Percentiles rank a stretch among this genome's conserved stretches.
These are phyloP conservation scores for Metarhizium robertsii DNA, from an alignment of 2,329 filamentous ascomycete genomes.

Conservation along the genomic window DNA sequence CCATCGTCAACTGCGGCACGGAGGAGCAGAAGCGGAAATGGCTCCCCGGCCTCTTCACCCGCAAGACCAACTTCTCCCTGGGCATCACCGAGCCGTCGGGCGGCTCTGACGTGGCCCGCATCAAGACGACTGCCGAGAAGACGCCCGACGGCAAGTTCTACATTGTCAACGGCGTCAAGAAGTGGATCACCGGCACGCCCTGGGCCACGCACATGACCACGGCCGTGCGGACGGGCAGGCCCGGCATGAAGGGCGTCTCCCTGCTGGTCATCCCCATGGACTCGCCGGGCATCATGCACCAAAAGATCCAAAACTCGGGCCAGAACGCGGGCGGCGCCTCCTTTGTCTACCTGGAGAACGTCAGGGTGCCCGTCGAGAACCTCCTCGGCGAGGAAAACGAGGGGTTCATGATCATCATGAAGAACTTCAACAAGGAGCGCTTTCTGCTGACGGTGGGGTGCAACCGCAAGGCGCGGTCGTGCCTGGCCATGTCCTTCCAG, in stretches of 20 bases:
- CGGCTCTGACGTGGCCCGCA: slow-evolving; percentile 55
- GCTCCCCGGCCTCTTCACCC: slow-evolving; percentile 48
- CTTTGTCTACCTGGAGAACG: slow-evolving; percentile 46
- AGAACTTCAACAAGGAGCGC: slow-evolving; percentile 48
- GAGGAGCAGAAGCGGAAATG: slow-evolving; percentile 37
- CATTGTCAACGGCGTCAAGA: slow-evolving; percentile 58
- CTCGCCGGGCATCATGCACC: slow-evolving; percentile 36
- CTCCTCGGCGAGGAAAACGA: slow-evolving; percentile 40
- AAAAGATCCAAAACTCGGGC: slow-evolving; percentile 53
- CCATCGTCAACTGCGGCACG: slow-evolving; percentile 53
- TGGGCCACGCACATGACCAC: slow-evolving; percentile 54
- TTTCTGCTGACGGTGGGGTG: slow-evolving; percentile 47
- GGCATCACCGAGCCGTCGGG: slow-evolving; percentile 55
- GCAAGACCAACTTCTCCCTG: slow-evolving; percentile 52
- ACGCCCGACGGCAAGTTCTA: slow-evolving; percentile 38
- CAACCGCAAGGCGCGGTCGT: slow-evolving; percentile 48
- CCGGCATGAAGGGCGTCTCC: slow-evolving; percentile 44
- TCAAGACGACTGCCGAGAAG: slow-evolving; percentile 48
- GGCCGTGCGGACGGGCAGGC: slow-evolving; percentile 48
- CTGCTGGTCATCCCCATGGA: slow-evolving; percentile 47
- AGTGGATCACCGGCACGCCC: slow-evolving; percentile 57
- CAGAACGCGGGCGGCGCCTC: slow-evolving; percentile 55
- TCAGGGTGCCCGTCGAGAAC: slow-evolving; percentile 35
- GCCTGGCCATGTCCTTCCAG: slow-evolving; percentile 40
- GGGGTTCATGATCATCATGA: slow-evolving; percentile 50